Conservation (phyloP, 208 protist genomes). For the Strigomonas galati region DNA sequence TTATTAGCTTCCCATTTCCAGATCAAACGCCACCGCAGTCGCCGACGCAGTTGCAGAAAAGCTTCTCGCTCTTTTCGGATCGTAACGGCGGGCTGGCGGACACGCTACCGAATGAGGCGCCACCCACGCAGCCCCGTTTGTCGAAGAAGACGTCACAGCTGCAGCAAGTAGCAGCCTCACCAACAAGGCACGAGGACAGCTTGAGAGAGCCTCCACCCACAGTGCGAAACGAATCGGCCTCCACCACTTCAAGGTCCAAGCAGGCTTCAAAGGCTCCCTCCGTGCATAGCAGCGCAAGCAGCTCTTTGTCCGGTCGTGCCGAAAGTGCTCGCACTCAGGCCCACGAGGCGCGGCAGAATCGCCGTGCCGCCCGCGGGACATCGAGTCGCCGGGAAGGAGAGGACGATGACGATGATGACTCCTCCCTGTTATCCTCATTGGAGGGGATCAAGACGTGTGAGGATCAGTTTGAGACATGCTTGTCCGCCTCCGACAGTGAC, state of each 20-base stretch:
- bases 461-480: constrained; percentile 37
- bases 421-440: constrained; percentile 9
- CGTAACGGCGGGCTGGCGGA: not conserved
- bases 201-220: not conserved
- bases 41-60: not conserved
- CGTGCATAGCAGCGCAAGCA: not conserved
- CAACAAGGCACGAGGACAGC: not conserved
- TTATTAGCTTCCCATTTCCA: constrained; percentile 44
- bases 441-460: constrained; percentile 10
- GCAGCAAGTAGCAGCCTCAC: not conserved
- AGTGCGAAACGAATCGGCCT: not conserved
- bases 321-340: not conserved
- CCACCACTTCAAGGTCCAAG: not conserved
- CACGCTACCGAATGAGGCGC: not conserved
- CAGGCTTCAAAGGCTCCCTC: not conserved
- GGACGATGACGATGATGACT: not conserved
- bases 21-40: constrained; percentile 1
- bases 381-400: no score
- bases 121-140: constrained; percentile 1
- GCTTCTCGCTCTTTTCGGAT: not conserved
- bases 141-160: constrained; percentile 17
- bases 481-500: constrained; percentile 16
- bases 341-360: not conserved
- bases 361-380: no score
- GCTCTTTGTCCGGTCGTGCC: no score